Evolutionary conservation across 2,329 filamentous ascomycete genomes (phyloP).

Genomic region (Bipolaris cookei): DNA sequence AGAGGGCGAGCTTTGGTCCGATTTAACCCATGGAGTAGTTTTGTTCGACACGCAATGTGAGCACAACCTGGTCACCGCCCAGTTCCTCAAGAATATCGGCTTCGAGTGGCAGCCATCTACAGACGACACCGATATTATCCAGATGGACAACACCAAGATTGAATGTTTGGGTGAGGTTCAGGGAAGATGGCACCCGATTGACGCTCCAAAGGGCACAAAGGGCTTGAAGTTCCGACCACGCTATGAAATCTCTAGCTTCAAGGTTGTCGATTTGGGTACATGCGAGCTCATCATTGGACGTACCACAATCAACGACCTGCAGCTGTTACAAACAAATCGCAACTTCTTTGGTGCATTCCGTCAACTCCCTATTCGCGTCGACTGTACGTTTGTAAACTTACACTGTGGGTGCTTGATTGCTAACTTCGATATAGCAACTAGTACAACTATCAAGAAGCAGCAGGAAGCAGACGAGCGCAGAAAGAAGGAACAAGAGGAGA

Average conservation of each 20-base stretch:
- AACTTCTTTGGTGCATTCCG: background rate
- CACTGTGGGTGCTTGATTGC: no score
- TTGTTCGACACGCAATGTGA: background rate
- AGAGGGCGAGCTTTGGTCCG: background rate
- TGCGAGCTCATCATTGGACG: constrained; percentile 2
- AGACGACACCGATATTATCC: background rate
- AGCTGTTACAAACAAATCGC: background rate
- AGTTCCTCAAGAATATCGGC: background rate
- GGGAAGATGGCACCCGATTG: background rate
- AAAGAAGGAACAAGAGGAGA: background rate
- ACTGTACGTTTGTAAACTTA: background rate
- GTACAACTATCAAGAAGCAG: background rate
- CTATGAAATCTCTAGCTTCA: background rate
- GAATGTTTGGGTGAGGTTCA: background rate
- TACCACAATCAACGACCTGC: background rate
- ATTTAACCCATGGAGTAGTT: background rate
- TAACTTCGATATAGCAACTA: background rate
- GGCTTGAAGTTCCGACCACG: background rate
- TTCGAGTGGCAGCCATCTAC: background rate
- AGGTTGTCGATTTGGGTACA: background rate
- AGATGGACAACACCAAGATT: background rate
- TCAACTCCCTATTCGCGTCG: background rate
- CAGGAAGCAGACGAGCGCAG: background rate
- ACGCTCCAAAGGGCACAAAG: background rate
- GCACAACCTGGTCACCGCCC: background rate